Evolutionary conservation across 2,329 filamentous ascomycete species (phyloP).

Genomic region (Sporothrix globosa): DNA sequence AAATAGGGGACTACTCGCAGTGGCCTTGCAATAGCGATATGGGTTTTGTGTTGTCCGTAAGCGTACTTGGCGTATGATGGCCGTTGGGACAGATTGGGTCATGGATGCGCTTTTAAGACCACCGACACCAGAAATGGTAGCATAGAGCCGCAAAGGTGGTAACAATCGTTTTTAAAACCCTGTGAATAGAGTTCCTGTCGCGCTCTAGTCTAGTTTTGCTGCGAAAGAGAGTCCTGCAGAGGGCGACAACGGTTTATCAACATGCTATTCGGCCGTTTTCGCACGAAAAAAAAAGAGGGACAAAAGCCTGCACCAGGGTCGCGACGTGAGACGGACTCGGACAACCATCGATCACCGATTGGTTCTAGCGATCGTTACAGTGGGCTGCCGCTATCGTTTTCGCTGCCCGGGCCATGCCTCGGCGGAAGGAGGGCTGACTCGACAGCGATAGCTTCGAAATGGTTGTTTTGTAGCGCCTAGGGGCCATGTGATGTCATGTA

Average conservation of each 20-base stretch:
- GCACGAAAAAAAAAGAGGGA: background rate
- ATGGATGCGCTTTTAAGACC: conserved; percentile 19
- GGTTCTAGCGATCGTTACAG: conserved; percentile 1
- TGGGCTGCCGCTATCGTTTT: background rate
- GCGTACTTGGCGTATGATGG: conserved; percentile 6
- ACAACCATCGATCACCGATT: conserved; percentile 16
- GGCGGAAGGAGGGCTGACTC: too few relatives aligned
- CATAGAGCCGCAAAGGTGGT: conserved; percentile 12
- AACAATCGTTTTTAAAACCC: background rate
- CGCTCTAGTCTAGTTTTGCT: background rate
- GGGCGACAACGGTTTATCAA: conserved; percentile 4
- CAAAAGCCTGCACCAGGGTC: background rate
- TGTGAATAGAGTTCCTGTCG: background rate
- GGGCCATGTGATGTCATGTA: conserved; percentile 29
- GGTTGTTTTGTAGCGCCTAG: background rate
- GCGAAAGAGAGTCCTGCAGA: background rate
- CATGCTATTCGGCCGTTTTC: conserved; percentile 19
- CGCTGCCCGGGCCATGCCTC: background rate
- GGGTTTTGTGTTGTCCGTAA: background rate
- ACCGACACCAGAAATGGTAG: background rate
- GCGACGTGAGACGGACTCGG: background rate
- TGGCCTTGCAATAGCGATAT: background rate
- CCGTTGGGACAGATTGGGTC: conserved; percentile 9
- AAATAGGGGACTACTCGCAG: conserved; percentile 1
- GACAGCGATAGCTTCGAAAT: too few relatives aligned